A percentile compares a stretch with the other conserved stretches of the same genome.
Conservation (phyloP, 495 filamentous ascomycete species). For the Elaphomyces granulatus region DNA sequence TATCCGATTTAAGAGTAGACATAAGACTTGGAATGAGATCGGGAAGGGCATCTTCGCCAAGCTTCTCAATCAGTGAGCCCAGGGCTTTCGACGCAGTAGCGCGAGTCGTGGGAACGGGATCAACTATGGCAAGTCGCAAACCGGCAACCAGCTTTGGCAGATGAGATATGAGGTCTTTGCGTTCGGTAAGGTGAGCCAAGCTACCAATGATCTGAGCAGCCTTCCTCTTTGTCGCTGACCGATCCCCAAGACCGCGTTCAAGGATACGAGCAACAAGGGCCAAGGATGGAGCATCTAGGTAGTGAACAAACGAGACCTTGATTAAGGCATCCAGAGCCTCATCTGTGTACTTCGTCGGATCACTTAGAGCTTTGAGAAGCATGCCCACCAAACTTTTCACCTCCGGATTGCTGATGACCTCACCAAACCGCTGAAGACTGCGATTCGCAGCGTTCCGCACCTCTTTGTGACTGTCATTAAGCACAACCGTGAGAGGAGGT, state of each 20-base stretch:
- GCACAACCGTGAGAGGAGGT: slow-evolving; percentile 77
- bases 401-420: slow-evolving; percentile 96
- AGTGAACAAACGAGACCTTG: slow-evolving; percentile 92
- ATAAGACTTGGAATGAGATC: slow-evolving; percentile 97
- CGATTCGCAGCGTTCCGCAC: slow-evolving; percentile 83
- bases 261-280: slow-evolving; percentile 90
- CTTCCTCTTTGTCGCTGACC: slow-evolving; percentile 90
- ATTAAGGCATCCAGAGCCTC: slow-evolving; percentile 86
- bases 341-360: slow-evolving; percentile 95
- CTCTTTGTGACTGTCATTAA: slow-evolving; percentile 97
- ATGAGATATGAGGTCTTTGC: slow-evolving; percentile 84
- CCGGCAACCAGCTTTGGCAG: slow-evolving; percentile 87
- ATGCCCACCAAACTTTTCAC: slow-evolving; percentile 82
- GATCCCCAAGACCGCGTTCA: slow-evolving; percentile 77
- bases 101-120: slow-evolving; percentile 92
- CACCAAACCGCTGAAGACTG: slow-evolving; percentile 91
- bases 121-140: slow-evolving; percentile 74
- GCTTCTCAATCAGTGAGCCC: slow-evolving; percentile 88
- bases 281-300: slow-evolving; percentile 87
- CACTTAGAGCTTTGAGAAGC: slow-evolving; percentile 88
- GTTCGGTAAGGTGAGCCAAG: slow-evolving; percentile 89
- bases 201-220: slow-evolving; percentile 94
- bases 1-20: slow-evolving; percentile 93
- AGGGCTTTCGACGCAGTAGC: slow-evolving; percentile 93
- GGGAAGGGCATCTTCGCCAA: slow-evolving; percentile 90